Base-by-base conservation (phyloP, 345 rosid species). In the Eutrema heterophyllum region DNA sequence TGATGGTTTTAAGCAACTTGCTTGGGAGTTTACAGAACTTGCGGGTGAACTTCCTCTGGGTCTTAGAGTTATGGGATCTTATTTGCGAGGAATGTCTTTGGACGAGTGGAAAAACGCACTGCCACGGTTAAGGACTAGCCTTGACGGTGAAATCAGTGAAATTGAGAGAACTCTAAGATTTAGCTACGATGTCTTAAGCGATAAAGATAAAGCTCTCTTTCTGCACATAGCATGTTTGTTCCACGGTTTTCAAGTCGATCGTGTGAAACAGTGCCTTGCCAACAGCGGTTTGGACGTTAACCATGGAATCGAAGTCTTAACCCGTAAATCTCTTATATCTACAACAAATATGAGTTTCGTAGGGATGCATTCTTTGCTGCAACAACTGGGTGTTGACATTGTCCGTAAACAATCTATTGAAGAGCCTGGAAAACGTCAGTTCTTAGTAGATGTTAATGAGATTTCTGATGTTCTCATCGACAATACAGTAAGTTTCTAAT, bases 31-130 rank as follows among this genome's bases (percentile, higher is more conserved):
- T 12, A 50, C 65, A 6, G 0, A 0, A 12, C 64, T 70, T 66
- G 80, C 71, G 5, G 8, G 66, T 7, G 73, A 77, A 0, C 13
- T 77, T n/a, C 84, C 80, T 4, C 27, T 83, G 7, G 80, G 80
- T 4, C 75, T 83, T 6, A 72, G 16, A 52, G 74, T 78, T 14
- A 0, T 80, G 30, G 80, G 82, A n/a, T n/a, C 74, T 0, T 50
- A 16, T 26, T 41, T 80, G 2, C 15, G 4, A 6, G 51, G 45
- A 21, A 62, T 33, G 50, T 16, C 16, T 10, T 27, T 3, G 27
- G 21, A 9, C 0, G 18, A 54, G 21, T 76, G 80, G 86, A 60
- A 27, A 44, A 18, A 67, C 18, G 51, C 62, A 0, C 7, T 78
- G 6, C 68, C 57, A 3, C 61, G 68, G 33, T 18, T 68, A 9